phyloP scores from a whole-genome alignment of 495 filamentous ascomycete genomes.

The Penicillium macrosclerotiorum region DNA sequence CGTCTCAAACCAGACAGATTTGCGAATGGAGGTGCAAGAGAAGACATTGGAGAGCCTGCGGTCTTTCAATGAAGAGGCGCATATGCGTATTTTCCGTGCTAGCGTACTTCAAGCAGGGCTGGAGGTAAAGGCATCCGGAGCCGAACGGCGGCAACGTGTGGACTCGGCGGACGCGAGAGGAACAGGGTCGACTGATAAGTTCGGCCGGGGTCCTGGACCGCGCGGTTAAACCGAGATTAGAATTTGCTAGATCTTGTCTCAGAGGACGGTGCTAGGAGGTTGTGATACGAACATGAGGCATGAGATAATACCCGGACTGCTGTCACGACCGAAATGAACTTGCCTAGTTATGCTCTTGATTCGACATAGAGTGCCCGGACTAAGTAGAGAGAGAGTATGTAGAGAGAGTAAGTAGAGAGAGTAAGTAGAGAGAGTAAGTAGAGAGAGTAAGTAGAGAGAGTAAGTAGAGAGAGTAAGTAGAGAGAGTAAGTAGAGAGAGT shows the following conservation, averaged over 20 bases:
- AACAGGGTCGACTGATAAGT: not conserved
- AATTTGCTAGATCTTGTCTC: not conserved
- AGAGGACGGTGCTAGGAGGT: not conserved
- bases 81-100: slow-evolving; percentile 72
- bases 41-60: slow-evolving; percentile 64
- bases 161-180: not conserved
- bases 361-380: not conserved
- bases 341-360: not conserved
- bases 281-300: slow-evolving; percentile 11
- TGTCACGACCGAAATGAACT: not conserved
- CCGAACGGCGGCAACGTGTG: slow-evolving; percentile 5
- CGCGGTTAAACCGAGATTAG: not conserved
- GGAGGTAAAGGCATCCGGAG: slow-evolving; percentile 53
- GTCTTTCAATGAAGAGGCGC: slow-evolving; percentile 68
- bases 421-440: too few species aligned
- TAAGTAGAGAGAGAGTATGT: too few species aligned
- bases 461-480: too few species aligned
- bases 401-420: too few species aligned
- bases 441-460: too few species aligned
- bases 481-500: too few species aligned
- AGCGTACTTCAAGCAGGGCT: slow-evolving; percentile 71
- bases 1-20: slow-evolving; percentile 61
- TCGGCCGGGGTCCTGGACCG: slow-evolving; percentile 4
- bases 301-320: slow-evolving; percentile 23
- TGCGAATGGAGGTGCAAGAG: slow-evolving; percentile 64